Evolutionary conservation across 2,329 filamentous ascomycete species (phyloP).

Genomic region (Cladorrhinum sp.): DNA sequence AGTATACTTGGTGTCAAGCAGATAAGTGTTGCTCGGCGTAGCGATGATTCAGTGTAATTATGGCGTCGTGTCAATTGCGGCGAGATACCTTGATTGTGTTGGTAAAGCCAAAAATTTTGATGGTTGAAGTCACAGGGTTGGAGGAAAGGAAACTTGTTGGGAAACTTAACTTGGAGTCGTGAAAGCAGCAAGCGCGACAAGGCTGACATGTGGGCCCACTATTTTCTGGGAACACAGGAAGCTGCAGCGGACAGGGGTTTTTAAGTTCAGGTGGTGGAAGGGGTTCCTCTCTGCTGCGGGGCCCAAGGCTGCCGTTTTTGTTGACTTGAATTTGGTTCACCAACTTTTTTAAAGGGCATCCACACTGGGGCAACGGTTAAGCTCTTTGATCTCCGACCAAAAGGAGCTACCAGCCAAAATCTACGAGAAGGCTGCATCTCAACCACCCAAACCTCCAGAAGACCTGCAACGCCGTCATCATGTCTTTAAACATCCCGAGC

Average conservation of each 20-base stretch:
- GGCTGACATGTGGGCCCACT: conserved; percentile 17
- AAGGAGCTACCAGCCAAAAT: background rate
- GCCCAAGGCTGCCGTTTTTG: conserved; percentile 25
- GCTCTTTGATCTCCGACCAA: background rate
- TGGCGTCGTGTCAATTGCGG: background rate
- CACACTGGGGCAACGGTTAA: conserved; percentile 15
- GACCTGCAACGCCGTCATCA: conserved; percentile 38
- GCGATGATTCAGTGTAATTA: background rate
- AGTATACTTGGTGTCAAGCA: background rate
- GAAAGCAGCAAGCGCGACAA: conserved; percentile 12
- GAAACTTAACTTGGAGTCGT: background rate
- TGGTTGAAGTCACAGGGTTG: background rate
- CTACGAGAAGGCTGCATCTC: background rate
- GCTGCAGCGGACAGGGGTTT: background rate
- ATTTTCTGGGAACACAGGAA: background rate
- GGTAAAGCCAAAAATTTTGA: background rate
- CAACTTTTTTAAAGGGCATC: conserved; percentile 26
- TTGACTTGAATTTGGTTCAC: conserved; percentile 21
- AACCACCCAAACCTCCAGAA: conserved; percentile 10
- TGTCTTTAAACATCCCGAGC: conserved; percentile 95
- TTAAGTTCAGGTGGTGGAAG: conserved; percentile 9
- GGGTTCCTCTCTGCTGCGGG: too few species aligned
- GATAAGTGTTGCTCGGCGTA: background rate
- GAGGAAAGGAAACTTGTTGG: background rate
- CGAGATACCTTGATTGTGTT: background rate